These are phyloP conservation scores for Ramaria sp. DNA, from an alignment of 768 basidiomycete species.

Conservation along the genomic window DNA sequence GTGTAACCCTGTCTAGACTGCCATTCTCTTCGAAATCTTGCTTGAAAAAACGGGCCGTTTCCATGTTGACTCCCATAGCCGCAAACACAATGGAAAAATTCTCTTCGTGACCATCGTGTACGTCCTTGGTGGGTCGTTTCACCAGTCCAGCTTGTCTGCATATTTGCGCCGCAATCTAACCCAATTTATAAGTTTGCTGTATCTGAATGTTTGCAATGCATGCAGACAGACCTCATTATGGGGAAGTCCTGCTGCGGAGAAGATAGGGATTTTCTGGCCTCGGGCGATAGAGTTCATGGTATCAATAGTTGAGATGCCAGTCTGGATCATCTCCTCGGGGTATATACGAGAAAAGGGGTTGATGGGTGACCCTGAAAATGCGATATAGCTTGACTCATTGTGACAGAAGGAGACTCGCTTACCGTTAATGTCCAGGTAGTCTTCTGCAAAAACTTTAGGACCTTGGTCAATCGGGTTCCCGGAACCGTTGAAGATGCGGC, in stretches of 20 bases:
- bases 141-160: constrained; percentile 98
- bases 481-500: constrained; percentile 97
- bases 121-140: constrained; percentile 92
- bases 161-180: constrained; percentile 97
- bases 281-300: constrained; percentile 98
- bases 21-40: constrained; percentile 99
- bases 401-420: constrained; percentile 17
- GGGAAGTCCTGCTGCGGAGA: constrained; percentile 96
- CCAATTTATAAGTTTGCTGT: not conserved
- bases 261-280: constrained; percentile 99
- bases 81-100: constrained; percentile 99
- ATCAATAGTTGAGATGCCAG: constrained; percentile 97
- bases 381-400: not conserved
- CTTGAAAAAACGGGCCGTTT: constrained; percentile 99
- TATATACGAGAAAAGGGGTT: constrained; percentile 98
- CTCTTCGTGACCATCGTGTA: constrained; percentile 98
- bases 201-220: constrained; percentile 5
- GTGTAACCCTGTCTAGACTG: constrained; percentile 90
- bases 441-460: constrained; percentile 98
- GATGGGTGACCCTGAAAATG: constrained; percentile 77
- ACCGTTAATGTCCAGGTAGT: constrained; percentile 99
- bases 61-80: constrained; percentile 99
- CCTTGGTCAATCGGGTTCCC: constrained; percentile 98
- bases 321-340: constrained; percentile 99
- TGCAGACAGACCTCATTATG: constrained; percentile 78